Evolutionary conservation across 2,329 filamentous ascomycete genomes (phyloP).

Genomic region (Colletotrichum lentis): DNA sequence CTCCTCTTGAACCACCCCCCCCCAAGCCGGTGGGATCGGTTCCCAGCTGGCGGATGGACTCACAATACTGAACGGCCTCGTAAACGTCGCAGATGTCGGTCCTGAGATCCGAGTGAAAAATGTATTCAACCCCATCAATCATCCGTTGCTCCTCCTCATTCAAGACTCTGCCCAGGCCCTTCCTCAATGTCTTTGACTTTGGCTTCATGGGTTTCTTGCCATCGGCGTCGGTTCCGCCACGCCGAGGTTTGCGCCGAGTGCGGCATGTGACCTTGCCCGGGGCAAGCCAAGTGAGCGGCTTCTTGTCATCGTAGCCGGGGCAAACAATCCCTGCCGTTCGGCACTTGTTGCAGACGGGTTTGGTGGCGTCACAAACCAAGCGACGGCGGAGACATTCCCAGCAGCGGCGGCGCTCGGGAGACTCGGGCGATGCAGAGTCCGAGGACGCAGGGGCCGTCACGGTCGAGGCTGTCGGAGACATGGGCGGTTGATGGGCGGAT

Average conservation of each 20-base stretch:
- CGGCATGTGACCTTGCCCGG: slow-evolving; percentile 49
- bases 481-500: neutral
- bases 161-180: neutral
- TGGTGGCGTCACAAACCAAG: slow-evolving; percentile 51
- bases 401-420: slow-evolving; percentile 44
- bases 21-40: too few relatives aligned
- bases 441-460: neutral
- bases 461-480: neutral
- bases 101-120: slow-evolving; percentile 23
- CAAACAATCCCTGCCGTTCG: slow-evolving; percentile 46
- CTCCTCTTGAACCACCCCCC: too few relatives aligned
- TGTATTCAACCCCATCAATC: neutral
- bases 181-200: neutral
- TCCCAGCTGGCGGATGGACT: too few relatives aligned
- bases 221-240: neutral
- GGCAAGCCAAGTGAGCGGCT: slow-evolving; percentile 52
- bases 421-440: neutral
- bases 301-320: slow-evolving; percentile 51
- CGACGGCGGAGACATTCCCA: slow-evolving; percentile 54
- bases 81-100: slow-evolving; percentile 33
- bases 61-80: slow-evolving; percentile 37
- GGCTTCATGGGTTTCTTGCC: neutral
- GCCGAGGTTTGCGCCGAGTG: slow-evolving; percentile 35
- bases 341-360: slow-evolving; percentile 51
- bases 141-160: neutral